Base-by-base conservation (phyloP, 768 basidiomycete genomes). In the Hortiboletus campestris region DNA sequence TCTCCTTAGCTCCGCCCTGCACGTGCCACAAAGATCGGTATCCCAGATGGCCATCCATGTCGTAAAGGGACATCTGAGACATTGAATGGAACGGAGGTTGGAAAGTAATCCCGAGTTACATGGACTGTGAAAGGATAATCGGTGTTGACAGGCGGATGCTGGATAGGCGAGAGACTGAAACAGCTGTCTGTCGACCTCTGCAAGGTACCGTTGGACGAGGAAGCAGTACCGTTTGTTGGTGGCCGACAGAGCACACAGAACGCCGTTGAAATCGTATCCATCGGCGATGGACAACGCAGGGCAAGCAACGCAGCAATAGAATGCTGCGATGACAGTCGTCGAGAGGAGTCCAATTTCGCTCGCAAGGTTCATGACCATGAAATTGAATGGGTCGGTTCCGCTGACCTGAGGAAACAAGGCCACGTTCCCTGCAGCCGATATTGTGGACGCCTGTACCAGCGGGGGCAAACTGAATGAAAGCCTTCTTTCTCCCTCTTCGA, bases 331-430 rank as follows among this genome's bases (percentile, higher is more conserved):
- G n/a, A 46, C 20, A 3, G 46, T 46, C 4, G 29, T 28, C 1
- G 54, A 49, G 29, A 51, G 22, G 17, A 56, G 46, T 13, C 58
- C 61, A 16, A 46, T n/a, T 49, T 63, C 62, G 17, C n/a, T 40
- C 9, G 62, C 58, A 2, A 60, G 13, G 32, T 63, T 56, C 51
- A 59, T 59, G 40, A 63, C 13, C 38, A 16, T 32, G 51, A 63
- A 63, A 32, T 56, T 56, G 42, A 46, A 56, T 2, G 45, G 47
- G n/a, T 63, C 62, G 29, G 25, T 31, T n/a, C 35, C 54, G 16
- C 44, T 56, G 28, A 63, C 2, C 2, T 29, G n/a, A 22, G 57
- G 51, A 13, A 59, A 63, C 35, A 59, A 34, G 28, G 3, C 7
- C 12, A 12, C 40, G 6, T 20, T 32, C 6, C 11, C 19, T 3